These are phyloP conservation scores for Erythrophleum ivorense DNA, from an alignment of 331 rosid species.

Conservation along the genomic window DNA sequence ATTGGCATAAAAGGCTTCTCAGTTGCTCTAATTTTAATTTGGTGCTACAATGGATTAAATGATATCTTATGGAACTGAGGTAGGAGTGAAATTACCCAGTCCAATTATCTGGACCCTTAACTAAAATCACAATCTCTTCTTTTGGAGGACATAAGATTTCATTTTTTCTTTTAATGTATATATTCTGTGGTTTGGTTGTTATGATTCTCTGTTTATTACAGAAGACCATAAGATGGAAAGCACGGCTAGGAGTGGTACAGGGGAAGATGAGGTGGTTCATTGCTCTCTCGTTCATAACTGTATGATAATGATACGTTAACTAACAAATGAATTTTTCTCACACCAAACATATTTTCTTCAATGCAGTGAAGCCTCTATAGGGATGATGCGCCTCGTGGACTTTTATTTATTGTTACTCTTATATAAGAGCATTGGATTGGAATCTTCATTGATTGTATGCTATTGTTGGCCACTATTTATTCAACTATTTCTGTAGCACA, in stretches of 20 bases:
- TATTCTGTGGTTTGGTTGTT: constrained; percentile 14
- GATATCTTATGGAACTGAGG: too few relatives aligned
- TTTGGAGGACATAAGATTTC: background rate
- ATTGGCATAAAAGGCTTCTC: background rate
- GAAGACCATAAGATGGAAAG: constrained; percentile 47
- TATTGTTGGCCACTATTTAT: constrained; percentile 31
- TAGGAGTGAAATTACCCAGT: background rate
- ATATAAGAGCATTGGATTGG: constrained; percentile 30
- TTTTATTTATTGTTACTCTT: constrained; percentile 29
- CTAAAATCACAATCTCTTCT: background rate
- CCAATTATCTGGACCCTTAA: background rate
- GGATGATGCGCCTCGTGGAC: constrained; percentile 30
- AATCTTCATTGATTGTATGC: constrained; percentile 33
- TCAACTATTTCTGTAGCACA: constrained; percentile 25
- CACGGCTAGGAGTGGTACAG: constrained; percentile 31
- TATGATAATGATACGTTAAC: constrained; percentile 24
- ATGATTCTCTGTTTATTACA: constrained; percentile 32
- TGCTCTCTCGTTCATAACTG: constrained; percentile 2
- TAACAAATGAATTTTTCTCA: background rate
- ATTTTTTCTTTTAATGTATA: background rate
- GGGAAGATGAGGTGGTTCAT: constrained; percentile 41
- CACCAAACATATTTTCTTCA: constrained; percentile 16
- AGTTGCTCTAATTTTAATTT: background rate
- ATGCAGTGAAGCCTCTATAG: constrained; percentile 21
- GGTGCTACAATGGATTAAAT: too few relatives aligned